phyloP scores from a whole-genome alignment of 2,329 filamentous ascomycete species.

The Aspergillus pseudoterreus region DNA sequence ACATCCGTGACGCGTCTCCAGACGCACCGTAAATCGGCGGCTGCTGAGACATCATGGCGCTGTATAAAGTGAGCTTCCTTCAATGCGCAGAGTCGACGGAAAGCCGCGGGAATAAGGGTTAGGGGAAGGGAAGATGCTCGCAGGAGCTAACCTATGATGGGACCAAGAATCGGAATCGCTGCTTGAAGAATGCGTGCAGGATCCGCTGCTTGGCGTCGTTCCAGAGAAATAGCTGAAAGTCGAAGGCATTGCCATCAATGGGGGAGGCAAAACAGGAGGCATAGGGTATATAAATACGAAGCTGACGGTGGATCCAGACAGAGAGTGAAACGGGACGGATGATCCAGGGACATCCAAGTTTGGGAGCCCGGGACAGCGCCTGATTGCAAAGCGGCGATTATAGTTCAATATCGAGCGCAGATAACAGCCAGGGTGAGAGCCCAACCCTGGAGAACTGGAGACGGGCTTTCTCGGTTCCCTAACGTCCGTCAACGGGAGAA shows the following conservation, averaged over 20 bases:
- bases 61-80: slow-evolving; percentile 23
- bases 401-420: slow-evolving; percentile 8
- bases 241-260: slow-evolving; percentile 28
- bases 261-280: slow-evolving; percentile 28
- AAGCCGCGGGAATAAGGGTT: neutral
- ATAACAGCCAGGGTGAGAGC: slow-evolving; percentile 10
- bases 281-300: slow-evolving; percentile 21
- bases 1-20: slow-evolving; percentile 27
- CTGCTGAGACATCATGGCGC: slow-evolving; percentile 27
- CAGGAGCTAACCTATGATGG: slow-evolving; percentile 34
- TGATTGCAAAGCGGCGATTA: slow-evolving; percentile 3
- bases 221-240: slow-evolving; percentile 29
- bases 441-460: slow-evolving; percentile 14
- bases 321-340: neutral
- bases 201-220: slow-evolving; percentile 24
- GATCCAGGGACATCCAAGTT: neutral
- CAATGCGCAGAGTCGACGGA: neutral
- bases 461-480: slow-evolving; percentile 13
- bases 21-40: slow-evolving; percentile 26
- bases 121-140: slow-evolving; percentile 7
- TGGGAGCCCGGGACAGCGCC: neutral
- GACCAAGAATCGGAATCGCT: slow-evolving; percentile 30
- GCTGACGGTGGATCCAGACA: slow-evolving; percentile 7
- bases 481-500: slow-evolving; percentile 1
- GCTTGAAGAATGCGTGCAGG: slow-evolving; percentile 27